Percentiles rank a stretch among this genome's conserved stretches.
Conservation (phyloP, 1,284 basidiomycete species). For the Sporisorium reilianum region DNA sequence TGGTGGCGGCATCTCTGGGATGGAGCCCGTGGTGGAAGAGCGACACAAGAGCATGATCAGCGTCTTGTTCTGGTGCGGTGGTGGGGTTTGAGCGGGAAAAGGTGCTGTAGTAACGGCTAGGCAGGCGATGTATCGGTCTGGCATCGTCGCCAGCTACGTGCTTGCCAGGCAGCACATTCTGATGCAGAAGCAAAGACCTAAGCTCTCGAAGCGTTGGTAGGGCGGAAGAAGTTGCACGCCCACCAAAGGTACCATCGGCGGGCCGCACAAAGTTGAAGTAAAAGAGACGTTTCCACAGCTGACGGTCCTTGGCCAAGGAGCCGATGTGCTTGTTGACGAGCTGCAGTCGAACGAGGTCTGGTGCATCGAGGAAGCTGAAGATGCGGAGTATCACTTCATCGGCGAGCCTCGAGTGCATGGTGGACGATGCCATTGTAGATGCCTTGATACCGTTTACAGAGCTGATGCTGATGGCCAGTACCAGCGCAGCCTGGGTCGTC, state of each 20-base stretch:
- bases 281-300: slow-evolving; percentile 48
- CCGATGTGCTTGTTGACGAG: slow-evolving; percentile 25
- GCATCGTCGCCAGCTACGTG: slow-evolving; percentile 20
- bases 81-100: background rate
- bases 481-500: background rate
- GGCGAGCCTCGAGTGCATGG: slow-evolving; percentile 25
- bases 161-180: slow-evolving; percentile 23
- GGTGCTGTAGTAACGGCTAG: slow-evolving; percentile 21
- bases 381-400: slow-evolving; percentile 41
- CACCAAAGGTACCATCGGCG: background rate
- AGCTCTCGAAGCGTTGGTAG: slow-evolving; percentile 43
- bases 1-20: background rate
- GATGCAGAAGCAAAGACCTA: slow-evolving; percentile 37
- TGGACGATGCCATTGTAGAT: background rate
- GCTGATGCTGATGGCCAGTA: background rate
- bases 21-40: background rate
- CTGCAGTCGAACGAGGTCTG: slow-evolving; percentile 30
- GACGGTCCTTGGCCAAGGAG: slow-evolving; percentile 40
- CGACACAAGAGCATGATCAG: slow-evolving; percentile 1
- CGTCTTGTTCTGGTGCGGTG: background rate
- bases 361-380: slow-evolving; percentile 30
- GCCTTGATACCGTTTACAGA: background rate
- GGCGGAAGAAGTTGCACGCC: background rate
- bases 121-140: slow-evolving; percentile 20
- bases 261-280: slow-evolving; percentile 36